phyloP scores from a whole-genome alignment of 148 eudicot genomes.

The Diospyros kaki region DNA sequence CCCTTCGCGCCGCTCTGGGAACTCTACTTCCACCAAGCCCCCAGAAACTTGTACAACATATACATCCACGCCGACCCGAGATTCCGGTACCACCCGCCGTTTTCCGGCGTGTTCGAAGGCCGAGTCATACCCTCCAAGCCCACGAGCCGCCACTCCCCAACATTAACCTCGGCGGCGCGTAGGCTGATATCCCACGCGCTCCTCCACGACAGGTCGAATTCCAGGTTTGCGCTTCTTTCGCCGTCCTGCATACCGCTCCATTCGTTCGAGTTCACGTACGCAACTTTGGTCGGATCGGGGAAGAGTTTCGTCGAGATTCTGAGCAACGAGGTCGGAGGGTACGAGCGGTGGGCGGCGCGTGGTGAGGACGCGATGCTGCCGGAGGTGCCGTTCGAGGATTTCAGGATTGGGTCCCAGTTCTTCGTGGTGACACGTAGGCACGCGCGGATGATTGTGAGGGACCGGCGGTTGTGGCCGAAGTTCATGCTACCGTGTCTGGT shows the following conservation, averaged over 20 bases:
- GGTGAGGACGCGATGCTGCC: conserved; percentile 68
- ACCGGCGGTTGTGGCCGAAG: conserved; percentile 60
- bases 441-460: conserved; percentile 48
- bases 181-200: conserved; percentile 71
- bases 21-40: conserved; percentile 41
- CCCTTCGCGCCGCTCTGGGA: conserved; percentile 80
- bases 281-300: conserved; percentile 20
- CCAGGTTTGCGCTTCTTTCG: conserved; percentile 70
- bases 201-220: conserved; percentile 55
- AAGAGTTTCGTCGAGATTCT: conserved; percentile 72
- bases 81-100: conserved; percentile 23
- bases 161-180: conserved; percentile 66
- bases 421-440: conserved; percentile 61
- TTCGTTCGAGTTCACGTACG: conserved; percentile 62
- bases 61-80: conserved; percentile 73
- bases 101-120: conserved; percentile 47
- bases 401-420: conserved; percentile 87
- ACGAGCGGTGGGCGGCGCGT: conserved; percentile 76
- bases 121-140: conserved; percentile 59
- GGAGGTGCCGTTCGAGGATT: conserved; percentile 37
- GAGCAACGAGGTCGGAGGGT: conserved; percentile 47
- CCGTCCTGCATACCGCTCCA: conserved; percentile 68
- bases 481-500: conserved; percentile 60
- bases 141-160: conserved; percentile 71
- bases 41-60: conserved; percentile 46